Evolutionary conservation across 306 rosid genomes (phyloP).

Genomic region (Canavalia gladiata): DNA sequence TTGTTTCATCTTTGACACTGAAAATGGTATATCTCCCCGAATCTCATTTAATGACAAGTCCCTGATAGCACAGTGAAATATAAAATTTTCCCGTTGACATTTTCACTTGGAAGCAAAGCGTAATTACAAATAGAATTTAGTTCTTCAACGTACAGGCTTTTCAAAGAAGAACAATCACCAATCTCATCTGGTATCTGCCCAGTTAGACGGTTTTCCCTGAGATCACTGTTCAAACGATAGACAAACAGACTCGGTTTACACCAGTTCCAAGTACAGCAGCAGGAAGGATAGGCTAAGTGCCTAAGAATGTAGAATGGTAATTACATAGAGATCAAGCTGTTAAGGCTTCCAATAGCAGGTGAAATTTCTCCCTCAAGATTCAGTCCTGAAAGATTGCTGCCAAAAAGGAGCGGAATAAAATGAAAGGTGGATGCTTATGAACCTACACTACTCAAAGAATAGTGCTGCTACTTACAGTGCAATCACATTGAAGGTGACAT

Average conservation of each 20-base stretch:
- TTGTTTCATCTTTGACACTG: constrained; percentile 78
- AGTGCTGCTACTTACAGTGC: constrained; percentile 67
- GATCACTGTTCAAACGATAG: constrained; percentile 65
- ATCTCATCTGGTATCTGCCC: constrained; percentile 95
- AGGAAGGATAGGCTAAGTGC: not conserved
- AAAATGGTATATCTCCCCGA: constrained; percentile 85
- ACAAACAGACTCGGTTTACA: not conserved
- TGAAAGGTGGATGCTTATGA: not conserved
- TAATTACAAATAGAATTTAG: not conserved
- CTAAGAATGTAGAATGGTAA: not conserved
- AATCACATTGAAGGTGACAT: constrained; percentile 71
- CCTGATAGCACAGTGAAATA: constrained; percentile 48
- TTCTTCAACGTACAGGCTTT: constrained; percentile 60
- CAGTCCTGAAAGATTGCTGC: constrained; percentile 78
- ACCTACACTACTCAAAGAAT: not conserved
- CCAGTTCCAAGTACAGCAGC: too few species aligned
- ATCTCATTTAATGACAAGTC: constrained; percentile 80
- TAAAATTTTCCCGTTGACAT: not conserved
- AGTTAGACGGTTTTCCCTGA: constrained; percentile 70
- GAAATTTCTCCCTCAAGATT: constrained; percentile 87
- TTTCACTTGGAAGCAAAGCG: not conserved
- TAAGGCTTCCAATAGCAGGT: constrained; percentile 74
- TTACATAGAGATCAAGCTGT: constrained; percentile 66
- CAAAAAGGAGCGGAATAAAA: constrained; percentile 25
- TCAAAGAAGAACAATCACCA: constrained; percentile 79